Evolutionary conservation across 495 filamentous ascomycete species (phyloP).

Genomic region (Hypoxylon trugodes): DNA sequence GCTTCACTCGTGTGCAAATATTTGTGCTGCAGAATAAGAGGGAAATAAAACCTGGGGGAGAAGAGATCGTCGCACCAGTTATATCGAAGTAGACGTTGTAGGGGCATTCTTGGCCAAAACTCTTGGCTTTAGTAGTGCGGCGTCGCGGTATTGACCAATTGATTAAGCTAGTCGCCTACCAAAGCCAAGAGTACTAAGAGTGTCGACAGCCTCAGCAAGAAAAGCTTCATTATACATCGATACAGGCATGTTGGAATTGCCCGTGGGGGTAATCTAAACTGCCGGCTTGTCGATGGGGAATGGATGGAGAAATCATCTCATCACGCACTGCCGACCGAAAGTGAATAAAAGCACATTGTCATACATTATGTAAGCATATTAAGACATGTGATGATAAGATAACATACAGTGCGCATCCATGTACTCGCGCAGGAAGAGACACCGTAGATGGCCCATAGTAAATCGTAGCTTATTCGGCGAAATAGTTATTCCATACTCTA

Average conservation of each 20-base stretch:
- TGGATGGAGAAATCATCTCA: too few species aligned
- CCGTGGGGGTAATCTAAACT: constrained; percentile 15
- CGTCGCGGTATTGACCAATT: constrained; percentile 20
- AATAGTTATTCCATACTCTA: constrained; percentile 26
- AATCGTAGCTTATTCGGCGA: neutral
- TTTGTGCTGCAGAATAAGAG: constrained; percentile 2
- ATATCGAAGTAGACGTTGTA: constrained; percentile 22
- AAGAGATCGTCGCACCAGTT: constrained; percentile 25
- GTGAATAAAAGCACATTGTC: too few species aligned
- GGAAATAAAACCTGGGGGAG: neutral
- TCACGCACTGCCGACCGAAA: too few species aligned
- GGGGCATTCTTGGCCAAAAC: constrained; percentile 41
- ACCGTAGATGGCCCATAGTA: too few species aligned
- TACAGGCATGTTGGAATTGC: constrained; percentile 6
- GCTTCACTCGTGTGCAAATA: neutral
- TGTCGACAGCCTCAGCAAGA: constrained; percentile 11
- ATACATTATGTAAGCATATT: too few species aligned
- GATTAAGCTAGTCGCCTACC: constrained; percentile 6
- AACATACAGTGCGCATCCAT: too few species aligned
- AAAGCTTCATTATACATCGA: constrained; percentile 25
- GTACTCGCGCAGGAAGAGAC: too few species aligned
- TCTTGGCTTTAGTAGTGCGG: constrained; percentile 37
- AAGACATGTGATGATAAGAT: too few species aligned
- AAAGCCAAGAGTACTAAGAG: constrained; percentile 23
- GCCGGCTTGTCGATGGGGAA: neutral